Evolutionary conservation across 148 eudicot species (phyloP), one percentile per base, ranked within the genome.

Genomic region (Camellia lanceoleosa): DNA sequence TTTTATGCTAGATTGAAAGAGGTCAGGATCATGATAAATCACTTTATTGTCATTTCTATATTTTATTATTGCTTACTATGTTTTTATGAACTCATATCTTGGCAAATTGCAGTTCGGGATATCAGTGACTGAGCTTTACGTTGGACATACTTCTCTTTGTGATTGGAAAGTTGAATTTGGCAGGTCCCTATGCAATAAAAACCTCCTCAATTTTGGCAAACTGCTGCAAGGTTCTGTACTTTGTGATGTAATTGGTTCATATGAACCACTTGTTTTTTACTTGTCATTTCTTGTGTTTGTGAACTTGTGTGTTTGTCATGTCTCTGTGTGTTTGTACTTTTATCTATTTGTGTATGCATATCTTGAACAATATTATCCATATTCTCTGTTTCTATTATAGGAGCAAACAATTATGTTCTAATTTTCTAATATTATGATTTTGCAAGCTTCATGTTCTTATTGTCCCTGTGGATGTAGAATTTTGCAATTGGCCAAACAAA

Each of bases 161-260:
- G 76, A 83, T 94, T 85, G 97, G 98, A 51, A 84, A 89, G 76
- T 83, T 96, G 79, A 85, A 94, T 90, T 82, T 92, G 88, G 99
- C 97, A 74, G 99, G 99, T 78, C 99, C 99, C 41, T 96, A 81
- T 74, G 90, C 92, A 56, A 88, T 94, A 65, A 86, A 83, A 82
- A 88, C 85, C 84, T 90, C 94, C 64, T 79, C 79, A 61, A 88
- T 94, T 77, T 68, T 96, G 88, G 91, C 87, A 73, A 96, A 92
- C 83, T 89, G 94, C 84, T 96, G 98, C 97, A 94, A 94, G 99
- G 99, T 96, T 49, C 64, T 64, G 30, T 82, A 61, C 67, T 76
- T 73, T 7, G 46, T 41, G 19, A 20, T 58, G 23, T 59, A 16
- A 49, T 19, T 77, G 55, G 20, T 75, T 74, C 49, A 68, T 44